phyloP scores from a whole-genome alignment of 495 filamentous ascomycete genomes.

The Aspergillus kassunensis region DNA sequence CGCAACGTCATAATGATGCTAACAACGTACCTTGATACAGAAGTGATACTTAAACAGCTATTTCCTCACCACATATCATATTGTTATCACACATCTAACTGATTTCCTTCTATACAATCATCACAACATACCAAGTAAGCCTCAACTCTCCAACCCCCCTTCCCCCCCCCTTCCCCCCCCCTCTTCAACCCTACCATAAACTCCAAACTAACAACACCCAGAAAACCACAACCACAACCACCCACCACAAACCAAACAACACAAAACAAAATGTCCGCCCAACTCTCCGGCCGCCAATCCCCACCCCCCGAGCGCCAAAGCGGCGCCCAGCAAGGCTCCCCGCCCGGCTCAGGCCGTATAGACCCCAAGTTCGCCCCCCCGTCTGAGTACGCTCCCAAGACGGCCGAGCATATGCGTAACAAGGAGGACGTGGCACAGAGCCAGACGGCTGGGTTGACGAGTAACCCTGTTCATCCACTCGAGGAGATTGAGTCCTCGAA shows the following conservation, averaged over 20 bases:
- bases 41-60: background rate
- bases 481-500: slow-evolving; percentile 68
- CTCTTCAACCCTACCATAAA: no score
- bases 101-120: background rate
- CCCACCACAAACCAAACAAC: background rate
- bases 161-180: no score
- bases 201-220: no score
- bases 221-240: background rate
- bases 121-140: no score
- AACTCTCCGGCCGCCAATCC: slow-evolving; percentile 68
- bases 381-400: slow-evolving; percentile 30
- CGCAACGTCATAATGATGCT: slow-evolving; percentile 11
- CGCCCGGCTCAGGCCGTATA: slow-evolving; percentile 55
- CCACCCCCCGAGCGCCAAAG: slow-evolving; percentile 68
- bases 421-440: background rate
- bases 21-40: background rate
- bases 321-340: slow-evolving; percentile 58
- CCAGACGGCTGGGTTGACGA: slow-evolving; percentile 29
- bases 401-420: slow-evolving; percentile 25
- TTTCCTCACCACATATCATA: no score
- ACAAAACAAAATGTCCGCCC: slow-evolving; percentile 32
- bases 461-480: slow-evolving; percentile 68
- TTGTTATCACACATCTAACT: background rate
- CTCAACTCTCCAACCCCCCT: no score
- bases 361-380: slow-evolving; percentile 29